Percentiles rank a stretch among this genome's conserved stretches.
Conservation (phyloP, 257 asterid genomes). For the Scutellaria galericulata region DNA sequence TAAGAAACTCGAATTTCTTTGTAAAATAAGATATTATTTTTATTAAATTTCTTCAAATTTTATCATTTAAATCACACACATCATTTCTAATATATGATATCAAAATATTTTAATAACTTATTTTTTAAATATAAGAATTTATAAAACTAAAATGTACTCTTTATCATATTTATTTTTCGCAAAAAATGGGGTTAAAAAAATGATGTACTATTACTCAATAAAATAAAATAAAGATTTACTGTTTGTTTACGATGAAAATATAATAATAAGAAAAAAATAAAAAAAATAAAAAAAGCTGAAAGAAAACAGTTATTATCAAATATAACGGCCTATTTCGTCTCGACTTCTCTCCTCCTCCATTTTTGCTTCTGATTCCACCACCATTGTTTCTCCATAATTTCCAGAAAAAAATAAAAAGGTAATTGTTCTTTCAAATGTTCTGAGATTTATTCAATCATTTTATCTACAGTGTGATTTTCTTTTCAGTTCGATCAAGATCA, state of each 20-base stretch:
- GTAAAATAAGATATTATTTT: too few relatives aligned
- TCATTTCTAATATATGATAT: too few relatives aligned
- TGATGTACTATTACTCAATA: too few relatives aligned
- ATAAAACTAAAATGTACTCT: too few relatives aligned
- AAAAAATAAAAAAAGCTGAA: neutral
- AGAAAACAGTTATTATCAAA: slow-evolving; percentile 33
- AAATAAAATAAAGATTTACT: too few relatives aligned
- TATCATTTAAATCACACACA: too few relatives aligned
- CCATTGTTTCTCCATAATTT: slow-evolving; percentile 24
- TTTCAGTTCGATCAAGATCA: slow-evolving; percentile 33
- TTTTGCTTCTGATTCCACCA: slow-evolving; percentile 28
- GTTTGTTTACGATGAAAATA: too few relatives aligned
- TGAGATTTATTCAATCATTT: slow-evolving; percentile 16
- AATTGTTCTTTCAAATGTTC: slow-evolving; percentile 11
- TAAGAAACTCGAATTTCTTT: too few relatives aligned
- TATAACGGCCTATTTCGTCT: slow-evolving; percentile 35
- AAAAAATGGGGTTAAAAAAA: neutral
- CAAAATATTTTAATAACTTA: too few relatives aligned
- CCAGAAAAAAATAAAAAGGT: slow-evolving; percentile 28
- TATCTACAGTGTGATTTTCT: neutral
- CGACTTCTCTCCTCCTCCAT: slow-evolving; percentile 33
- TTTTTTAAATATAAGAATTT: too few relatives aligned
- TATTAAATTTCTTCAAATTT: too few relatives aligned
- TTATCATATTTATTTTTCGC: too few relatives aligned
- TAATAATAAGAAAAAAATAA: neutral